phyloP scores from a whole-genome alignment of 805 yeast genomes.

The Kodamaea restingae region DNA sequence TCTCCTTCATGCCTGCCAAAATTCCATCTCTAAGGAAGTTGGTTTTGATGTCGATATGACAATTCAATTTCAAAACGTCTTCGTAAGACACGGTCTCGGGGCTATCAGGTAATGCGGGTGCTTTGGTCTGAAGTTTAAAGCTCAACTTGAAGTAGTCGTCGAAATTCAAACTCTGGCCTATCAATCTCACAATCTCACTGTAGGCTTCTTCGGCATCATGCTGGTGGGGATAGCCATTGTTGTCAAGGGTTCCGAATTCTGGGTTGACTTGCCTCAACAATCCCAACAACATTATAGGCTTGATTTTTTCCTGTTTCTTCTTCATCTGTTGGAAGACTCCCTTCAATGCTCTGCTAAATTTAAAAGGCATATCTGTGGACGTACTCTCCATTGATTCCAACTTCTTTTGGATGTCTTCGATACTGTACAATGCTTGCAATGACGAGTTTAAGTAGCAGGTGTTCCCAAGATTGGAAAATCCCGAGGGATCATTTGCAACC shows the following conservation, averaged over 20 bases:
- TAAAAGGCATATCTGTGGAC: constrained; percentile 9
- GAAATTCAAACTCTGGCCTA: constrained; percentile 47
- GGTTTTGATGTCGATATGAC: constrained; percentile 83
- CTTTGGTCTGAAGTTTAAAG: constrained; percentile 60
- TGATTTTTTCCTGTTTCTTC: constrained; percentile 45
- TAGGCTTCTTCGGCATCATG: constrained; percentile 98
- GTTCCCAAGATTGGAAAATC: constrained; percentile 67
- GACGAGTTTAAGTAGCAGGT: constrained; percentile 81
- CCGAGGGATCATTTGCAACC: constrained; percentile 52
- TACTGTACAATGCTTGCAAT: constrained; percentile 50
- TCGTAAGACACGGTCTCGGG: constrained; percentile 23
- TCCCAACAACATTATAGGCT: constrained; percentile 66
- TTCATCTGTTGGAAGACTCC: constrained; percentile 44
- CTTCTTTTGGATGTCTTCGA: constrained; percentile 39
- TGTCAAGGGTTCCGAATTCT: constrained; percentile 80
- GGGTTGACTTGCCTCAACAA: constrained; percentile 69
- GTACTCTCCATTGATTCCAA: constrained; percentile 19
- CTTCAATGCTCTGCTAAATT: constrained; percentile 30
- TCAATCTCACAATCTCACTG: constrained; percentile 63
- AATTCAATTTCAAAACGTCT: constrained; percentile 71
- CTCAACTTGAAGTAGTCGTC: constrained; percentile 60
- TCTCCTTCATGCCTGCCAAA: constrained; percentile 66
- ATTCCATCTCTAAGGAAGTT: constrained; percentile 88
- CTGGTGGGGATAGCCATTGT: constrained; percentile 73
- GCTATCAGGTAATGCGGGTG: constrained; percentile 46